A percentile compares a stretch with the other conserved stretches of the same genome.
Evolutionary conservation across 768 basidiomycete species (phyloP).

Genomic region (Pholiota microspora): DNA sequence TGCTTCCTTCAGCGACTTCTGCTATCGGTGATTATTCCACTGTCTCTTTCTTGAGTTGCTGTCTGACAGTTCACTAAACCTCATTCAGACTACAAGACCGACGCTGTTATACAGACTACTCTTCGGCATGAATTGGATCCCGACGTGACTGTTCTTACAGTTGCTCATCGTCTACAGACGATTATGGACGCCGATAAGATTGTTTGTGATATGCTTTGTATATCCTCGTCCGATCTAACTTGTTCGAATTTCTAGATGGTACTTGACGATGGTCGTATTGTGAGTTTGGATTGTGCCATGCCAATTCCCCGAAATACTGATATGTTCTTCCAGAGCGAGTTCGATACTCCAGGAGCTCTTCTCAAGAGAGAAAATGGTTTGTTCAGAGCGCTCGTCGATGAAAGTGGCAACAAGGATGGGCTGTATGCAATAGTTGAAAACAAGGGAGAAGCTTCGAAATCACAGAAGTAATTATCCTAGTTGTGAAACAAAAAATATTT

Average conservation of each 20-base stretch:
- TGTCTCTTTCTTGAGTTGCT: neutral
- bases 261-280: slow-evolving; percentile 4
- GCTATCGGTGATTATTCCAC: slow-evolving; percentile 35
- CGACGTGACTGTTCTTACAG: slow-evolving; percentile 60
- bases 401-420: neutral
- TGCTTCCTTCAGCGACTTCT: slow-evolving; percentile 33
- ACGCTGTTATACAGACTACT: slow-evolving; percentile 66
- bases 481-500: too few species aligned
- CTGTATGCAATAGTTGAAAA: neutral
- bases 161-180: slow-evolving; percentile 70
- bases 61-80: neutral
- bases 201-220: slow-evolving; percentile 24
- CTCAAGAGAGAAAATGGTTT: neutral
- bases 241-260: neutral
- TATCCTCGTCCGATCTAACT: neutral
- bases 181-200: slow-evolving; percentile 67
- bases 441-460: neutral
- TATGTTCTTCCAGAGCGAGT: neutral
- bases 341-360: slow-evolving; percentile 3
- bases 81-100: slow-evolving; percentile 56
- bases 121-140: slow-evolving; percentile 62
- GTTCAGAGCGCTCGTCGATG: slow-evolving; percentile 3
- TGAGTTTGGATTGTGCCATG: neutral
- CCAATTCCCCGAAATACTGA: neutral
- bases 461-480: neutral